A percentile compares a stretch with the other conserved stretches of the same genome.
Evolutionary conservation across 768 basidiomycete species (phyloP).

Genomic region (Psilocybe tampanensis): DNA sequence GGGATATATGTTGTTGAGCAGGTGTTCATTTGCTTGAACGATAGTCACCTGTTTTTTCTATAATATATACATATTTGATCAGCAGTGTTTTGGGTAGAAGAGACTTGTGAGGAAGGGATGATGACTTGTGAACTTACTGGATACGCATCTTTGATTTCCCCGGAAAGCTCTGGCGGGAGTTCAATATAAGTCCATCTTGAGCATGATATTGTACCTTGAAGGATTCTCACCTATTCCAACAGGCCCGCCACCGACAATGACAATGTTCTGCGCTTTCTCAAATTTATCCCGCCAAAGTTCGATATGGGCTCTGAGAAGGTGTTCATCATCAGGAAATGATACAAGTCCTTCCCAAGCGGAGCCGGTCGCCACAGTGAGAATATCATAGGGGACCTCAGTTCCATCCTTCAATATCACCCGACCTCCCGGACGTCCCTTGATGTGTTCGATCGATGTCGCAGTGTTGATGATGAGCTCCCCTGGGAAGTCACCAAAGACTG

Average conservation of each 20-base stretch:
- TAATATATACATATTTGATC: conserved; percentile 28
- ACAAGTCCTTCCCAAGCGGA: conserved; percentile 45
- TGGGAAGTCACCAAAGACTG: conserved; percentile 21
- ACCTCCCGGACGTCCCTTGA: conserved; percentile 37
- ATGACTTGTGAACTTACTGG: conserved; percentile 15
- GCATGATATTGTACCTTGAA: background rate
- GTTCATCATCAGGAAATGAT: conserved; percentile 27
- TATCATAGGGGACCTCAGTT: conserved; percentile 45
- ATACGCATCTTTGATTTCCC: conserved; percentile 27
- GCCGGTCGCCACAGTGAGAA: conserved; percentile 61
- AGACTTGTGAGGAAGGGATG: background rate
- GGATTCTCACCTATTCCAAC: conserved; percentile 27
- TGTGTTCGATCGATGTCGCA: conserved; percentile 29
- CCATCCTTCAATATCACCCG: conserved; percentile 46
- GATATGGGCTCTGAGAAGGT: conserved; percentile 16
- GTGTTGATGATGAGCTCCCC: conserved; percentile 41
- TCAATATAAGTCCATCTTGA: background rate
- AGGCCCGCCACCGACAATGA: conserved; percentile 30
- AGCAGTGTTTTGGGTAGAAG: conserved; percentile 17
- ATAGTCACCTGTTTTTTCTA: conserved; percentile 53
- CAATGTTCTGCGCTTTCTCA: conserved; percentile 23
- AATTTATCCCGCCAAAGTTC: conserved; percentile 24
- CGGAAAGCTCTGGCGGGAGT: conserved; percentile 22
- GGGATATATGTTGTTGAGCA: conserved; percentile 56
- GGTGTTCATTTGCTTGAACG: conserved; percentile 48